phyloP scores from a whole-genome alignment of 331 rosid genomes.

The Quercus tomentella region DNA sequence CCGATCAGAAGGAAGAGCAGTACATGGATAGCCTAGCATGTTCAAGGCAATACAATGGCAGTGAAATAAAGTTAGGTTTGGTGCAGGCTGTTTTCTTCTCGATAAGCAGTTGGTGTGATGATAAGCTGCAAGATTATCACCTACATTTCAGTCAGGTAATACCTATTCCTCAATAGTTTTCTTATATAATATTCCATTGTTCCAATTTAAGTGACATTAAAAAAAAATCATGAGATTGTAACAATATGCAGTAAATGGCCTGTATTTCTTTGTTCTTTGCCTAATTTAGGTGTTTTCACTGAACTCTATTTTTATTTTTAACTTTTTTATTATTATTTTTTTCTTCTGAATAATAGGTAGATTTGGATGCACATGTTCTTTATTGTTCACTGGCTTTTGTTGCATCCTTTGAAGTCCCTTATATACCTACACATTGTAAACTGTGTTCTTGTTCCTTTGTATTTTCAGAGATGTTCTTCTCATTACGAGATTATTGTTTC shows the following conservation, averaged over 20 bases:
- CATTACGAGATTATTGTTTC: constrained; percentile 17
- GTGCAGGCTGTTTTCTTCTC: constrained; percentile 41
- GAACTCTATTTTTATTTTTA: background rate
- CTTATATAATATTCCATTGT: background rate
- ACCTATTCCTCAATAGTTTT: constrained; percentile 2
- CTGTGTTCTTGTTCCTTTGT: background rate
- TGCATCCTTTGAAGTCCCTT: background rate
- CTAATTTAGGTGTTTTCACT: background rate
- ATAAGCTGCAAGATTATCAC: constrained; percentile 53
- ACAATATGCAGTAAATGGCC: background rate
- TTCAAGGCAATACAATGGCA: constrained; percentile 22
- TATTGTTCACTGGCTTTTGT: background rate
- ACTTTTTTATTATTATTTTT: background rate
- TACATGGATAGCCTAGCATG: constrained; percentile 40
- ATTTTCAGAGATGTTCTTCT: background rate
- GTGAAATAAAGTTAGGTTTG: constrained; percentile 38
- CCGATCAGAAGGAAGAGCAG: constrained; percentile 22
- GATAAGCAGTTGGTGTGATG: constrained; percentile 46
- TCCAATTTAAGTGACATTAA: background rate
- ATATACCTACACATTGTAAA: background rate
- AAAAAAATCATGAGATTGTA: background rate
- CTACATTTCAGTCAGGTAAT: constrained; percentile 47
- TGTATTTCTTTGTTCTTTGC: background rate
- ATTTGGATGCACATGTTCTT: background rate
- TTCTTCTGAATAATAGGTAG: background rate